phyloP scores from a whole-genome alignment of 2,329 filamentous ascomycete species.

The Neonectria punicea region DNA sequence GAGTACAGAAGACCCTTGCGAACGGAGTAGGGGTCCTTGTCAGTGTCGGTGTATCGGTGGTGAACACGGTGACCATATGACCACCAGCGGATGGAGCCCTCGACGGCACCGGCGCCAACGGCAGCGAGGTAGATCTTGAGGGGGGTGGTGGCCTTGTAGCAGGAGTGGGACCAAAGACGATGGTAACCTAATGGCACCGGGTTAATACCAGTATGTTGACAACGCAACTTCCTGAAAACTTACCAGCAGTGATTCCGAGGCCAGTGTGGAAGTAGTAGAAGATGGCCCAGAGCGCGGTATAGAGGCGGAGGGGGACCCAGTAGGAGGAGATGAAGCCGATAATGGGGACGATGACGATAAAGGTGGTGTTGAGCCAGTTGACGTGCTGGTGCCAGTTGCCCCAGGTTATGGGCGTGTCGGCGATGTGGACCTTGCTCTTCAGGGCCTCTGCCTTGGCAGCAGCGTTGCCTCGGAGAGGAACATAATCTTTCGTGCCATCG shows the following conservation, averaged over 20 bases:
- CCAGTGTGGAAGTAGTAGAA: slow-evolving; percentile 87
- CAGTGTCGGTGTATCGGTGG: slow-evolving; percentile 91
- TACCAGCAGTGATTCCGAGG: slow-evolving; percentile 82
- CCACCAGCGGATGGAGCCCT: slow-evolving; percentile 92
- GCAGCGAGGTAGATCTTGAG: slow-evolving; percentile 86
- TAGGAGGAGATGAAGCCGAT: slow-evolving; percentile 78
- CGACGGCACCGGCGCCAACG: slow-evolving; percentile 83
- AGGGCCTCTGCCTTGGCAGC: slow-evolving; percentile 17
- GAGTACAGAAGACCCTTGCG: slow-evolving; percentile 88
- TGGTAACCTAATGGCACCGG: slow-evolving; percentile 53
- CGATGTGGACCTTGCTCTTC: slow-evolving; percentile 72
- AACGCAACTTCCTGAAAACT: slow-evolving; percentile 39
- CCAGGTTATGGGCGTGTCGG: slow-evolving; percentile 81
- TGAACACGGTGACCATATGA: slow-evolving; percentile 86
- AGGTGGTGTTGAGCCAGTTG: slow-evolving; percentile 89
- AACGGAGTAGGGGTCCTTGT: slow-evolving; percentile 91
- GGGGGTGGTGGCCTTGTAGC: slow-evolving; percentile 80
- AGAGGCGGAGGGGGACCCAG: slow-evolving; percentile 79
- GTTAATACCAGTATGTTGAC: no score
- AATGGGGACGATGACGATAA: slow-evolving; percentile 83
- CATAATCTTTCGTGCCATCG: slow-evolving; percentile 67
- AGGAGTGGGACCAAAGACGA: slow-evolving; percentile 86
- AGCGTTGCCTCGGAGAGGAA: slow-evolving; percentile 55
- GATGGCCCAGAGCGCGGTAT: slow-evolving; percentile 79
- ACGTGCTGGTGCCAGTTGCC: slow-evolving; percentile 92